Evolutionary conservation across 768 basidiomycete genomes (phyloP).

Genomic region (Cystoderma amianthinum): DNA sequence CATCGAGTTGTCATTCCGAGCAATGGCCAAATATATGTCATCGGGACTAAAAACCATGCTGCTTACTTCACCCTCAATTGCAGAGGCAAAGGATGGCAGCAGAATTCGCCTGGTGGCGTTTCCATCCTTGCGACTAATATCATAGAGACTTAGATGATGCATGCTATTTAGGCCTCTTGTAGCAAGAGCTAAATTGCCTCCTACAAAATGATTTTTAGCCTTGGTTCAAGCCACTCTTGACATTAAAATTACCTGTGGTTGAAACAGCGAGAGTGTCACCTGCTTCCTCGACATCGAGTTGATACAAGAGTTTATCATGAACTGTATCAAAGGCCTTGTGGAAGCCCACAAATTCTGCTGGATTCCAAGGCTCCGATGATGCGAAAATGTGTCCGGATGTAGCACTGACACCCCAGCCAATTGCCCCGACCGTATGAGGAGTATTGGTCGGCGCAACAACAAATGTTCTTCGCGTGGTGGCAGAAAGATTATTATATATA

Average conservation of each 20-base stretch:
- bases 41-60: slow-evolving; percentile 52
- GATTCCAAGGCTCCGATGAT: slow-evolving; percentile 42
- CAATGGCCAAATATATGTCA: slow-evolving; percentile 51
- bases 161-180: slow-evolving; percentile 18
- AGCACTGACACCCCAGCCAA: slow-evolving; percentile 42
- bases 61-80: slow-evolving; percentile 37
- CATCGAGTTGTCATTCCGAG: slow-evolving; percentile 47
- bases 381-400: slow-evolving; percentile 40
- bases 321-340: slow-evolving; percentile 46
- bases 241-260: too few relatives aligned
- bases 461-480: slow-evolving; percentile 6
- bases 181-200: slow-evolving; percentile 22
- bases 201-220: slow-evolving; percentile 17
- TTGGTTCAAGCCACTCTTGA: too few relatives aligned
- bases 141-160: slow-evolving; percentile 44
- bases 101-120: slow-evolving; percentile 18
- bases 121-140: slow-evolving; percentile 28
- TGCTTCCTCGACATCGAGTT: slow-evolving; percentile 38
- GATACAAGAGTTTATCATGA: slow-evolving; percentile 13
- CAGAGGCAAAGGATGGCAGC: slow-evolving; percentile 26
- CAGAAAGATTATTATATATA: slow-evolving; percentile 11
- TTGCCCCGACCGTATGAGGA: slow-evolving; percentile 30
- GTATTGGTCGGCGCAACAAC: slow-evolving; percentile 10
- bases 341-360: slow-evolving; percentile 22
- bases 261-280: slow-evolving; percentile 48